Evolutionary conservation across 1,284 basidiomycete genomes (phyloP).

Genomic region (Pseudozyma pruni): DNA sequence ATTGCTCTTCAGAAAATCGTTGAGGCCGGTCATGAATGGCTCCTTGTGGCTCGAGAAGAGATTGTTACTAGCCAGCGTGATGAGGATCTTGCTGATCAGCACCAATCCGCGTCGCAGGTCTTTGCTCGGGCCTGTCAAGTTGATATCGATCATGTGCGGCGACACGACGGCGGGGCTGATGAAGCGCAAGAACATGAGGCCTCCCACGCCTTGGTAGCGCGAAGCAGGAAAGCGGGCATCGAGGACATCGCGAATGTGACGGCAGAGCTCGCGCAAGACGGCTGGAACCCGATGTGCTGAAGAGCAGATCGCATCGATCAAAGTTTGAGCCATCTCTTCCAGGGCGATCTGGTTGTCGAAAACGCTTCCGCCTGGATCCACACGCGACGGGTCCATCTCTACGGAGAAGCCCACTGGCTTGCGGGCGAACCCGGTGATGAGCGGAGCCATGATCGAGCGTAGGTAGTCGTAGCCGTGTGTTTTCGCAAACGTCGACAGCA

Average conservation of each 20-base stretch:
- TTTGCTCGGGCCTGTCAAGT: slow-evolving; percentile 54
- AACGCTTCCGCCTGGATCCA: slow-evolving; percentile 55
- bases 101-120: slow-evolving; percentile 59
- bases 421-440: slow-evolving; percentile 59
- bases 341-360: slow-evolving; percentile 55
- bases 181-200: slow-evolving; percentile 64
- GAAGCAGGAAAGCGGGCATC: slow-evolving; percentile 60
- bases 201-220: slow-evolving; percentile 62
- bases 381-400: slow-evolving; percentile 59
- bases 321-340: slow-evolving; percentile 62
- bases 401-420: slow-evolving; percentile 61
- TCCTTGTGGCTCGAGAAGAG: slow-evolving; percentile 63
- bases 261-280: slow-evolving; percentile 62
- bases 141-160: slow-evolving; percentile 64
- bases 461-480: slow-evolving; percentile 66
- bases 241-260: slow-evolving; percentile 60
- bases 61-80: slow-evolving; percentile 62
- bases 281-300: slow-evolving; percentile 62
- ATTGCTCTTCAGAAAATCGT: slow-evolving; percentile 63
- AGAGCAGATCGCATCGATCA: slow-evolving; percentile 63
- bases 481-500: slow-evolving; percentile 57
- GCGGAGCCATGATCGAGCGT: slow-evolving; percentile 59
- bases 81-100: slow-evolving; percentile 63
- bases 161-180: slow-evolving; percentile 63
- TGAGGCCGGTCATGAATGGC: slow-evolving; percentile 61